Conservation (phyloP, 805 yeast species). For the Ogataea trehalophila region DNA sequence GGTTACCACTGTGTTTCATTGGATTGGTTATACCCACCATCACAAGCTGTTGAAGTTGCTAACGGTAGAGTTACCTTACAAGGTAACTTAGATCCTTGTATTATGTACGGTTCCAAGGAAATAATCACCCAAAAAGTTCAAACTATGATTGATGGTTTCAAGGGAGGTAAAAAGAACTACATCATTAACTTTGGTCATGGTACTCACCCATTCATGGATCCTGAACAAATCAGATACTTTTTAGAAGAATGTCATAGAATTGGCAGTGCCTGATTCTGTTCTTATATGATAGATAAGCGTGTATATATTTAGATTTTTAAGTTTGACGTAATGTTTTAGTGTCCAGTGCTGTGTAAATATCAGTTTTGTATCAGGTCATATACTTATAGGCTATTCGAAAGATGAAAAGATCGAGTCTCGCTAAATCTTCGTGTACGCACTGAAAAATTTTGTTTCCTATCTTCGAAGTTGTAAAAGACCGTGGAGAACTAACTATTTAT, state of each 20-base stretch:
- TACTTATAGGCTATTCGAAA: too few species aligned
- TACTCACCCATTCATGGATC: slow-evolving; percentile 96
- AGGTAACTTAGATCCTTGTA: slow-evolving; percentile 95
- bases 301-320: neutral
- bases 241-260: slow-evolving; percentile 81
- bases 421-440: too few species aligned
- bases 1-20: slow-evolving; percentile 87
- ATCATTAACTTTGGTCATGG: slow-evolving; percentile 97
- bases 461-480: too few species aligned
- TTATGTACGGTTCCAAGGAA: slow-evolving; percentile 85
- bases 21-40: slow-evolving; percentile 88
- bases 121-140: slow-evolving; percentile 75
- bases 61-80: slow-evolving; percentile 80
- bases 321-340: too few species aligned
- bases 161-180: slow-evolving; percentile 89
- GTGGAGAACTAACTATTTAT: too few species aligned
- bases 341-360: too few species aligned
- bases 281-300: neutral
- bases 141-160: slow-evolving; percentile 84
- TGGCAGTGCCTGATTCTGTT: slow-evolving; percentile 35
- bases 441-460: too few species aligned
- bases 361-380: too few species aligned
- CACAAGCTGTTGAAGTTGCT: slow-evolving; percentile 71
- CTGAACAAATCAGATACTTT: slow-evolving; percentile 81
- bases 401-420: too few species aligned